phyloP scores from a whole-genome alignment of 1,284 basidiomycete species.

The Sporisorium graminicola region DNA sequence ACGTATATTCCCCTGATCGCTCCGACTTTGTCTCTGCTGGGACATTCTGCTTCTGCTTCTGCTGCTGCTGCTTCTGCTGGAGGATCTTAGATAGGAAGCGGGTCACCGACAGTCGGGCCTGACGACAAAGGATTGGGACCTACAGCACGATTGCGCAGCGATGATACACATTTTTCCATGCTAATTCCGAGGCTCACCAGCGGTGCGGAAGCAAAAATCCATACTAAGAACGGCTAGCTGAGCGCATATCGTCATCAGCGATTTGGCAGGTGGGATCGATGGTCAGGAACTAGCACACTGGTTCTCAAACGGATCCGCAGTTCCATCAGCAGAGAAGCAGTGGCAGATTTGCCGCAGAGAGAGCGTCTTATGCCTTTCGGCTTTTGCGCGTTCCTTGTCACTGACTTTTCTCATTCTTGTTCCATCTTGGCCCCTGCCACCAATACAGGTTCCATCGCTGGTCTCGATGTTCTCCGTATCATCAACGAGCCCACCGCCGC shows the following conservation, averaged over 20 bases:
- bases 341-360: conserved; percentile 7
- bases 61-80: conserved; percentile 4
- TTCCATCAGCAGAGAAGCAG: conserved; percentile 14
- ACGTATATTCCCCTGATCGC: conserved; percentile 39
- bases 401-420: conserved; percentile 5
- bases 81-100: background rate
- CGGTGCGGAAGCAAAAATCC: conserved; percentile 55
- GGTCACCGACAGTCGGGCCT: background rate
- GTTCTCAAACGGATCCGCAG: background rate
- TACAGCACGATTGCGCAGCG: conserved; percentile 51
- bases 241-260: conserved; percentile 42
- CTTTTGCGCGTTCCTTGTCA: background rate
- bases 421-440: background rate
- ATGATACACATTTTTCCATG: conserved; percentile 69
- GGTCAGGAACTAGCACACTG: background rate
- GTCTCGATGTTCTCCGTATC: conserved; percentile 78
- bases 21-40: background rate
- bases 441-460: conserved; percentile 74
- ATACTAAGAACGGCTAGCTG: conserved; percentile 65
- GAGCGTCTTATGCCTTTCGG: background rate
- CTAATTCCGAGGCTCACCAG: conserved; percentile 66
- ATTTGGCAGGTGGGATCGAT: background rate
- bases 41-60: conserved; percentile 3
- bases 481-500: conserved; percentile 76
- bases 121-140: background rate